Conservation (phyloP, 306 rosid genomes). For the Vicia villosa region DNA sequence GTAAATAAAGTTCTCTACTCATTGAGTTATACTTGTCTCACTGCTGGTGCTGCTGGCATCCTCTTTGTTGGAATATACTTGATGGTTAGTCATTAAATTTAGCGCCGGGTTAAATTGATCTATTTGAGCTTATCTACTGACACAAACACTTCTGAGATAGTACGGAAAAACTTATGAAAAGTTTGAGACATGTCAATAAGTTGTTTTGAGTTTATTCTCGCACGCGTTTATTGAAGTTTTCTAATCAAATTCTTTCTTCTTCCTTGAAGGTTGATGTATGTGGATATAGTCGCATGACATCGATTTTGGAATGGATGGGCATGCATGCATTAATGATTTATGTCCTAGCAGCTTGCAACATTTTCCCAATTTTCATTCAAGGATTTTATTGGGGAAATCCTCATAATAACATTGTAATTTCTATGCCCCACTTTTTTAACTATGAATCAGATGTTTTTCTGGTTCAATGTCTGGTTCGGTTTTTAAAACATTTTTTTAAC, state of each 20-base stretch:
- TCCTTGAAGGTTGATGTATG: constrained; percentile 81
- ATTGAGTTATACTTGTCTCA: constrained; percentile 80
- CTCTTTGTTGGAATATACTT: constrained; percentile 78
- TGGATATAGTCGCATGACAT: constrained; percentile 58
- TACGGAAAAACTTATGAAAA: background rate
- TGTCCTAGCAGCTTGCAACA: constrained; percentile 78
- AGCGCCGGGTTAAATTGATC: background rate
- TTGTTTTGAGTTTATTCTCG: background rate
- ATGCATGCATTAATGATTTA: constrained; percentile 83
- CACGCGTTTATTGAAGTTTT: no score
- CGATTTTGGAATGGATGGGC: constrained; percentile 88
- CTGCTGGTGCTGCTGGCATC: constrained; percentile 84
- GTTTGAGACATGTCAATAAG: background rate
- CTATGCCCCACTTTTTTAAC: background rate
- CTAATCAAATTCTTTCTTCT: background rate
- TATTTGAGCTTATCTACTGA: background rate
- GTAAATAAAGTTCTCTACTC: constrained; percentile 89
- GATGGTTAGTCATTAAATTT: constrained; percentile 55
- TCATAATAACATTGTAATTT: constrained; percentile 73
- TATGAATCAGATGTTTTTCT: background rate
- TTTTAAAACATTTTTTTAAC: background rate
- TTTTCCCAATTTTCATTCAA: constrained; percentile 78
- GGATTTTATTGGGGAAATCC: constrained; percentile 86
- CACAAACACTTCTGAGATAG: background rate
- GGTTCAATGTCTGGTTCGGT: background rate